phyloP scores from a whole-genome alignment of 31 red algal species.

The Asparagopsis taxiformis region DNA sequence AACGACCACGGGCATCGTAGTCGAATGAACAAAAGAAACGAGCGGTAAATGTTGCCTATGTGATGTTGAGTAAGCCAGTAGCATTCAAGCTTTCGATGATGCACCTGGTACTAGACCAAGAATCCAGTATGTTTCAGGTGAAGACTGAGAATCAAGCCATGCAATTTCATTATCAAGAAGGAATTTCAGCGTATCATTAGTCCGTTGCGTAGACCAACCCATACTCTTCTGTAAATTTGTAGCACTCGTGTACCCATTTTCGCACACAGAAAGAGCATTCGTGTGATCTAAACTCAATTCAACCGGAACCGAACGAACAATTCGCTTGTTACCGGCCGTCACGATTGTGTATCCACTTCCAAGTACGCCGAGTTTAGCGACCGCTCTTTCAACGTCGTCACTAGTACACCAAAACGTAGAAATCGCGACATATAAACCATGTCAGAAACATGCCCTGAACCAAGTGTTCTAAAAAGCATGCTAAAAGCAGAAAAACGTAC shows the following conservation, averaged over 20 bases:
- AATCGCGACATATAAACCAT: no score
- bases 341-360: conserved; percentile 62
- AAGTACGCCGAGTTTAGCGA: conserved; percentile 54
- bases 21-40: no score
- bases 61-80: no score
- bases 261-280: conserved; percentile 12
- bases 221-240: conserved; percentile 11
- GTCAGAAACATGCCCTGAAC: no score
- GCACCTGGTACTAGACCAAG: conserved; percentile 33
- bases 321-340: conserved; percentile 27
- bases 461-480: no score
- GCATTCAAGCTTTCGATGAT: conserved; percentile 15
- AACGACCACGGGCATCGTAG: no score
- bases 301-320: conserved; percentile 67
- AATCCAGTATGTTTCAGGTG: conserved; percentile 45
- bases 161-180: conserved; percentile 59
- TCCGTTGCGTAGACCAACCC: conserved; percentile 35
- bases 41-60: no score
- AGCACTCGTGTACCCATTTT: conserved; percentile 24
- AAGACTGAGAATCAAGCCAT: conserved; percentile 39
- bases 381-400: conserved; percentile 78
- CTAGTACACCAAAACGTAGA: no score
- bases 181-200: conserved; percentile 23
- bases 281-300: conserved; percentile 75
- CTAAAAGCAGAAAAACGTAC: conserved; percentile 18